These are phyloP conservation scores for Geotrichum klebahnii DNA, from an alignment of 1,139 yeast species.

Conservation along the genomic window DNA sequence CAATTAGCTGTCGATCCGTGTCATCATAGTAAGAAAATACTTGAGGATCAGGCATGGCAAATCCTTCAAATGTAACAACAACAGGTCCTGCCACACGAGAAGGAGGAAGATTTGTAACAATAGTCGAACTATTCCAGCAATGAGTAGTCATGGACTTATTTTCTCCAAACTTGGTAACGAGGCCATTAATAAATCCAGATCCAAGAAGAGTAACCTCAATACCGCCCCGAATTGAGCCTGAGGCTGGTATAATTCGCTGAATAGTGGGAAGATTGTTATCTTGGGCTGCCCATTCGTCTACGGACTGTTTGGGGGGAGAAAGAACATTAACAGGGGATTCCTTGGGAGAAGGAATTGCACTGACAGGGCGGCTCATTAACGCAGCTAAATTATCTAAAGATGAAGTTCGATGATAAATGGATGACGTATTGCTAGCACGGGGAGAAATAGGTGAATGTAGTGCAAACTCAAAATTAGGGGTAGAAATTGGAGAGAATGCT, in stretches of 20 bases:
- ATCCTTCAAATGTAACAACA: constrained; percentile 62
- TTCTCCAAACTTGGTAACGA: constrained; percentile 77
- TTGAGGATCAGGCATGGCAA: constrained; percentile 43
- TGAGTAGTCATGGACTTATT: constrained; percentile 79
- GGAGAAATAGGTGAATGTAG: constrained; percentile 7
- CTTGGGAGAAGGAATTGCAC: constrained; percentile 13
- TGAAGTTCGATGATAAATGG: background rate
- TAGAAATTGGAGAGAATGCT: constrained; percentile 5
- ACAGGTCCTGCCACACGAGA: constrained; percentile 84
- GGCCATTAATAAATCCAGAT: constrained; percentile 72
- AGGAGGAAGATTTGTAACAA: constrained; percentile 86
- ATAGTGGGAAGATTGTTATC: constrained; percentile 48
- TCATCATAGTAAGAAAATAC: constrained; percentile 84
- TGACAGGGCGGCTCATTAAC: constrained; percentile 7
- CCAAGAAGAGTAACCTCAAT: constrained; percentile 87
- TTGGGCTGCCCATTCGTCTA: constrained; percentile 19
- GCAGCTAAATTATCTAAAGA: background rate
- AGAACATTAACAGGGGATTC: constrained; percentile 15
- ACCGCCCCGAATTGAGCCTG: constrained; percentile 91
- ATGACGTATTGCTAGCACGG: background rate
- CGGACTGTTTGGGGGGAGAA: constrained; percentile 16
- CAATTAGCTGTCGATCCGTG: constrained; percentile 86
- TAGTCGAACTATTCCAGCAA: constrained; percentile 88
- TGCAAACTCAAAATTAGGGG: constrained; percentile 6
- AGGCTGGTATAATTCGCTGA: constrained; percentile 83